These are phyloP conservation scores for Penicillium argentinense DNA, from an alignment of 495 filamentous ascomycete species.

Conservation along the genomic window DNA sequence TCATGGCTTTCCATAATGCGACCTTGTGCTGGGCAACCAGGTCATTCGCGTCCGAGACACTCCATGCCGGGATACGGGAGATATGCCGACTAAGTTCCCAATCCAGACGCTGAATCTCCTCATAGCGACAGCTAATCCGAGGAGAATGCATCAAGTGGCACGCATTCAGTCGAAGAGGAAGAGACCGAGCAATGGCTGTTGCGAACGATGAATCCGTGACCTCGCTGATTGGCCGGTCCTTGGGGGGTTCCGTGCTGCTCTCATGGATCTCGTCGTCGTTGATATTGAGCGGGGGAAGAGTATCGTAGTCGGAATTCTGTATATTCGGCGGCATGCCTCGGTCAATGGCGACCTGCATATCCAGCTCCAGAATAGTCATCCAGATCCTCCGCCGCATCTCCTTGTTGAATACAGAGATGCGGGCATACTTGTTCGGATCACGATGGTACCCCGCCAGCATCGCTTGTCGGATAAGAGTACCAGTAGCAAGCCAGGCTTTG, in stretches of 20 bases:
- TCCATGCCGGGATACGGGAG: slow-evolving; percentile 39
- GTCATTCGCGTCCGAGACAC: slow-evolving; percentile 19
- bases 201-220: slow-evolving; percentile 44
- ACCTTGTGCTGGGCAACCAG: slow-evolving; percentile 31
- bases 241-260: slow-evolving; percentile 34
- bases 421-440: slow-evolving; percentile 50
- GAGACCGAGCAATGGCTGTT: slow-evolving; percentile 29
- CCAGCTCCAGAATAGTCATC: slow-evolving; percentile 64
- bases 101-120: slow-evolving; percentile 44
- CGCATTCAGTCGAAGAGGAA: slow-evolving; percentile 37
- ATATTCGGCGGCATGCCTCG: slow-evolving; percentile 59
- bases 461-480: slow-evolving; percentile 55
- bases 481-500: slow-evolving; percentile 59
- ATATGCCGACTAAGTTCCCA: slow-evolving; percentile 40
- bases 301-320: slow-evolving; percentile 57
- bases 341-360: slow-evolving; percentile 59
- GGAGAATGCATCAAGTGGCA: slow-evolving; percentile 45
- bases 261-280: slow-evolving; percentile 43
- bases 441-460: slow-evolving; percentile 59
- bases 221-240: slow-evolving; percentile 26
- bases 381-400: slow-evolving; percentile 71
- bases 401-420: slow-evolving; percentile 54
- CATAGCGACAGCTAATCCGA: slow-evolving; percentile 42
- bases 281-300: slow-evolving; percentile 53
- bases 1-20: slow-evolving; percentile 30